Evolutionary conservation across 1,284 basidiomycete genomes (phyloP).

Genomic region (Marasmius fiardii): DNA sequence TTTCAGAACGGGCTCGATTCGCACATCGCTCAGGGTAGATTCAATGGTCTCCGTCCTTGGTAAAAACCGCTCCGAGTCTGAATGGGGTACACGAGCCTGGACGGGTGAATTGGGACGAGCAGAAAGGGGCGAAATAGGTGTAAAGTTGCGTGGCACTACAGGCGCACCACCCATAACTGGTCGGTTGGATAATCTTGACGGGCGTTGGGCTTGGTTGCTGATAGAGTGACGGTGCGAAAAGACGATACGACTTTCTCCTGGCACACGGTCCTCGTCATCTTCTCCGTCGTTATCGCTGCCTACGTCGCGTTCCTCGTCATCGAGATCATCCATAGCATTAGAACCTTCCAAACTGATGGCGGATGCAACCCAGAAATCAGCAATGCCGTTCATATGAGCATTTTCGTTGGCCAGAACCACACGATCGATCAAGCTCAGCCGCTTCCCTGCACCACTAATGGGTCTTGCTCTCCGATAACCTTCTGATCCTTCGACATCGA

Average conservation of each 20-base stretch:
- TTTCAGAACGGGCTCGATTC: slow-evolving; percentile 25
- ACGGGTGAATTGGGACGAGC: background rate
- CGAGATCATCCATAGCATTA: slow-evolving; percentile 47
- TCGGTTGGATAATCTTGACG: background rate
- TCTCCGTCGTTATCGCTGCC: slow-evolving; percentile 30
- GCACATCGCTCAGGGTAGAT: slow-evolving; percentile 26
- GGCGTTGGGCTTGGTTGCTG: background rate
- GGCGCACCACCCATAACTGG: background rate
- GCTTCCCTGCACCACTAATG: slow-evolving; percentile 26
- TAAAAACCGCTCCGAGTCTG: slow-evolving; percentile 37
- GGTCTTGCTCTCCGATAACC: background rate
- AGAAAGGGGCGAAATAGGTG: background rate
- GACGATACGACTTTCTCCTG: background rate
- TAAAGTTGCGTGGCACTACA: background rate
- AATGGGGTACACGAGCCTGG: slow-evolving; percentile 19
- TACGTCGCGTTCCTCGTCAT: slow-evolving; percentile 32
- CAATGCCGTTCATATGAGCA: slow-evolving; percentile 76
- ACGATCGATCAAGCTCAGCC: slow-evolving; percentile 83
- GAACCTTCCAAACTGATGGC: slow-evolving; percentile 83
- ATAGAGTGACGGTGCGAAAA: too few species aligned
- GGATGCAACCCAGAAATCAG: slow-evolving; percentile 91
- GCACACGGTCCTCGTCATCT: slow-evolving; percentile 17
- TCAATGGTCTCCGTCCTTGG: slow-evolving; percentile 35
- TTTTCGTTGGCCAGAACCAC: slow-evolving; percentile 88
- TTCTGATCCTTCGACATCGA: slow-evolving; percentile 23